Evolutionary conservation across 1,284 basidiomycete species (phyloP), one percentile per base, ranked within the genome.

Genomic region (Ceratobasidium sp.): DNA sequence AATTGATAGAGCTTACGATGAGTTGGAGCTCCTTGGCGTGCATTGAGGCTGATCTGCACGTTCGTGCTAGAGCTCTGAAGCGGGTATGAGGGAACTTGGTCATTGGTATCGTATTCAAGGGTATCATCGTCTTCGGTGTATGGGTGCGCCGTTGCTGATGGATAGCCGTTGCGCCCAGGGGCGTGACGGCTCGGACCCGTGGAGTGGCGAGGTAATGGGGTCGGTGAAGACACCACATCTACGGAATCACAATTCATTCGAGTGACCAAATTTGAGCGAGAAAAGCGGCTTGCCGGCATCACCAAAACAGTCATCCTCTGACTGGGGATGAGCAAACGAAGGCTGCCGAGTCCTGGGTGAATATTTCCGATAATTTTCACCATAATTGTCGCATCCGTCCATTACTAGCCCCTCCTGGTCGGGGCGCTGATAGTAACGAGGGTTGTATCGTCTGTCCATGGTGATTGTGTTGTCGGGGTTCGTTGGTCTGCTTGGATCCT

Each of bases 141-240:
- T 50, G 7, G 49, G 27, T 27, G 49, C 27, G 20, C n/a, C 49
- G 27, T 22, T 17, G 38, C n/a, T n/a, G n/a, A n/a, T n/a, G n/a
- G n/a, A n/a, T n/a, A n/a, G n/a, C 12, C 22, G 15, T n/a, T 42
- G 13, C 29, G 25, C 27, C 12, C 42, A 38, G 47, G 20, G 47
- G 31, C 40, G 52, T 35, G 52, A 32, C 31, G 53, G 12, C 29
- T 17, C 15, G 42, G 10, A n/a, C 22, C 22, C 10, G 2, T 35
- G 27, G 54, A 31, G 3, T 27, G 32, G 13, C 67, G 54, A 50
- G 67, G 67, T 25, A 57, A 54, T 20, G 67, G 67, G 1, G 67
- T 68, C 1, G 67, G 67, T 1, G 67, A 68, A 34, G 67, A 68
- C 10, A 49, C 4, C 27, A 34, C 7, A 50, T 55, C 67, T 68